These are phyloP conservation scores for Zasmidium angulare DNA, from an alignment of 2,329 filamentous ascomycete genomes.

Conservation along the genomic window DNA sequence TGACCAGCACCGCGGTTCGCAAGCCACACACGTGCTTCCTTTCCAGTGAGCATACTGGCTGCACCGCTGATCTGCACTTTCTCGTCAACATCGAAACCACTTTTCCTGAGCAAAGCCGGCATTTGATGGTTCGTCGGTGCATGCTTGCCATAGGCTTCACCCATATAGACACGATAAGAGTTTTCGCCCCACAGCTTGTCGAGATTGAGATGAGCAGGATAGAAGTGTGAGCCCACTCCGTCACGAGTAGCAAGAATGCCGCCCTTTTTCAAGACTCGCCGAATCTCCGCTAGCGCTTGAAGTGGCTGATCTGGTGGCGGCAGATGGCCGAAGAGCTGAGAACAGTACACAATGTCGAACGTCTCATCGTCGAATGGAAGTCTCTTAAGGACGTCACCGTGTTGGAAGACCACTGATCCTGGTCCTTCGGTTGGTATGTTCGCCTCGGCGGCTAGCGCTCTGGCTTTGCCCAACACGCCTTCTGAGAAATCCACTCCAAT, in stretches of 20 bases:
- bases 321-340: background rate
- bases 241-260: background rate
- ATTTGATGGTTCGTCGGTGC: too few relatives aligned
- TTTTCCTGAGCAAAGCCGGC: too few relatives aligned
- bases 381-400: background rate
- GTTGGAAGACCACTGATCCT: background rate
- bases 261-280: background rate
- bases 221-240: background rate
- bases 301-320: background rate
- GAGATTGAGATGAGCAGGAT: background rate
- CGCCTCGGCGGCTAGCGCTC: background rate
- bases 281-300: background rate
- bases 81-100: too few relatives aligned
- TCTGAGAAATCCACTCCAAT: background rate
- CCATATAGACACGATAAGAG: too few relatives aligned
- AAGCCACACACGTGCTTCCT: slow-evolving; percentile 24
- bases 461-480: slow-evolving; percentile 1
- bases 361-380: background rate
- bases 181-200: too few relatives aligned
- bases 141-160: too few relatives aligned
- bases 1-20: slow-evolving; percentile 29
- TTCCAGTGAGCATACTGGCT: background rate
- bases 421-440: background rate
- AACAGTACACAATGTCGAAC: slow-evolving; percentile 2
- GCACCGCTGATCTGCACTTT: background rate